Base-by-base conservation (phyloP, 2,329 filamentous ascomycete genomes). In the Colletotrichum kahawae region DNA sequence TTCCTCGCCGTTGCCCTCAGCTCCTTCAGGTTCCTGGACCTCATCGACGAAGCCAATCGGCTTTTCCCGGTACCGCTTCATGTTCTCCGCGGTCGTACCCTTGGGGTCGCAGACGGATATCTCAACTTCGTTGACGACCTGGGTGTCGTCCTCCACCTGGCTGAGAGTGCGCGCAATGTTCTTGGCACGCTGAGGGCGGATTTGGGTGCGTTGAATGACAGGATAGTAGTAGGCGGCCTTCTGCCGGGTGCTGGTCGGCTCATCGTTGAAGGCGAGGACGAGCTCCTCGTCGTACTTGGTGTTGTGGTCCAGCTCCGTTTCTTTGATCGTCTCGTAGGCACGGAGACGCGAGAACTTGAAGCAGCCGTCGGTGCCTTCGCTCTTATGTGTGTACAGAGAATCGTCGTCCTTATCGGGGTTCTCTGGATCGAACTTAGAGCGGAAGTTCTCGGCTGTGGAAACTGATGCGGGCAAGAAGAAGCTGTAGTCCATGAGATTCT, bases 141-240 rank as follows among this genome's bases (percentile, higher is more conserved):
- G 85, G 77, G 88, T 87, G 71, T 89, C 86, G 43, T 89, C 87
- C 34, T 86, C 82, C 43, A 78, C 79, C 33, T 87, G 81, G 72
- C 87, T 88, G 59, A 85, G 85, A 36, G 85, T 89, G 62, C 89
- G 88, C 60, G 90, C 88, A 77, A 93, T 92, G 80, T 92, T 92
- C 86, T 91, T 92, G 76, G 88, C 89, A 73, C 92, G 88, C 82
- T 92, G 91, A 34, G 91, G 91, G 59, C 91, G 87, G 79, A 94
- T 90, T 27, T 88, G 87, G 62, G 88, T 90, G 69, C 91, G 90
- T 82, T 93, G 91, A 84, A 93, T 90, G 77, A 94, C 88, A 5
- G 92, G 92, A 79, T 93, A 94, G 83, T 93, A 94, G 82, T 92
- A 93, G 14, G 89, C 90, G 8, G 88, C 92, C 81, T 90, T 91